Conservation (phyloP, 805 yeast species). For the Yamadazyma akitaensis region DNA sequence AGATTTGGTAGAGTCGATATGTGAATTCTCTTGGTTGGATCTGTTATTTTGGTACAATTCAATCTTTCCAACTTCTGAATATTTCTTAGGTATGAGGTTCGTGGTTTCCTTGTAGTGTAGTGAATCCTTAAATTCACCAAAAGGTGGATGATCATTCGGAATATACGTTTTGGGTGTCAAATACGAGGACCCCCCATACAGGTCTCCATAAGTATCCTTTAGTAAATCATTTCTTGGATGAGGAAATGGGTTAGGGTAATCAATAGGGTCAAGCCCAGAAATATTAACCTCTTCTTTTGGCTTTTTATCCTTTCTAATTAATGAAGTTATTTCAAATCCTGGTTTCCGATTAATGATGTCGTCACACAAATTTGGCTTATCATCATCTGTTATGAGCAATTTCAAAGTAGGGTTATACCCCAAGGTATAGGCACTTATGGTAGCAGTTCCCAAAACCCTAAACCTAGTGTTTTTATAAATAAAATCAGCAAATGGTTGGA, state of each 20-base stretch:
- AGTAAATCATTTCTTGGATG: constrained; percentile 22
- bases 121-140: constrained; percentile 33
- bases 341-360: constrained; percentile 27
- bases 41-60: constrained; percentile 32
- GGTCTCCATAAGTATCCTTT: constrained; percentile 11
- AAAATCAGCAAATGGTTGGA: constrained; percentile 39
- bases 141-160: constrained; percentile 36
- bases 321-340: constrained; percentile 18
- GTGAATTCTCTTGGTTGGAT: constrained; percentile 2
- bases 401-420: constrained; percentile 32
- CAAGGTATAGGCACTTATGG: constrained; percentile 27
- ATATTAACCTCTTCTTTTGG: constrained; percentile 4
- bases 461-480: constrained; percentile 34
- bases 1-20: constrained; percentile 28
- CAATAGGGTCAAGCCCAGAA: constrained; percentile 6
- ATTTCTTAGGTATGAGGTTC: constrained; percentile 33
- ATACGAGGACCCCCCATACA: constrained; percentile 8
- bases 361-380: constrained; percentile 36
- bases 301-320: constrained; percentile 9
- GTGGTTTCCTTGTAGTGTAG: constrained; percentile 18
- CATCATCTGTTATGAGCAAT: constrained; percentile 30
- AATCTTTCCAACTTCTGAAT: constrained; percentile 30
- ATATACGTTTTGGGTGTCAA: constrained; percentile 15
- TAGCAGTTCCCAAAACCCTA: constrained; percentile 35
- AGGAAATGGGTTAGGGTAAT: constrained; percentile 32